These are phyloP conservation scores for Fusarium paranaense DNA, from an alignment of 2,329 filamentous ascomycete species.

Conservation along the genomic window DNA sequence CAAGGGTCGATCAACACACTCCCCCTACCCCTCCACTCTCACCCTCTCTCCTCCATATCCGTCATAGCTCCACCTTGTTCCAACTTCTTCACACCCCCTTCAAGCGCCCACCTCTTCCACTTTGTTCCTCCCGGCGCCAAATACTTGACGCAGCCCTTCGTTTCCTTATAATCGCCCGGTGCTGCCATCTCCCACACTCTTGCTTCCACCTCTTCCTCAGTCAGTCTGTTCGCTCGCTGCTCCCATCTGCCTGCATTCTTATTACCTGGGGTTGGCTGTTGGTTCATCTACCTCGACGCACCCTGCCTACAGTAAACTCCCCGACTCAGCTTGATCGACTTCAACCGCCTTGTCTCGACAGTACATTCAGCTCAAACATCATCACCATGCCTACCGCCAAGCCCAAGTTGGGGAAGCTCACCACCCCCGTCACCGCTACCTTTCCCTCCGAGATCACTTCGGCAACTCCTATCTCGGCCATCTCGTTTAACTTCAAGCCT, in stretches of 20 bases:
- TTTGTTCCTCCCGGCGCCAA: constrained; percentile 44
- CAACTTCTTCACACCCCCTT: constrained; percentile 42
- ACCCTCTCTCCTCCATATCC: constrained; percentile 12
- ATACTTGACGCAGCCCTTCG: constrained; percentile 40
- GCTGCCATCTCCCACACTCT: constrained; percentile 39
- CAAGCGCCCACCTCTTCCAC: constrained; percentile 42
- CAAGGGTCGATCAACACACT: constrained; percentile 28
- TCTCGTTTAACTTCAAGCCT: constrained; percentile 54
- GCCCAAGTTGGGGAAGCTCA: constrained; percentile 72
- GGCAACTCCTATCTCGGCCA: constrained; percentile 72
- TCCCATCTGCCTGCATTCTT: constrained; percentile 36
- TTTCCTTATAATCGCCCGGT: constrained; percentile 45
- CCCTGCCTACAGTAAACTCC: constrained; percentile 16
- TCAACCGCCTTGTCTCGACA: constrained; percentile 7
- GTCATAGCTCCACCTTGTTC: constrained; percentile 39
- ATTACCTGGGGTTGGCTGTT: constrained; percentile 38
- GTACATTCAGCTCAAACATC: constrained; percentile 18
- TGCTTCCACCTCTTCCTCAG: constrained; percentile 39
- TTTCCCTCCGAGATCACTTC: constrained; percentile 72
- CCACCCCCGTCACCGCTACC: constrained; percentile 71
- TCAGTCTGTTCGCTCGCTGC: constrained; percentile 46
- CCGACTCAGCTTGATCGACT: constrained; percentile 26
- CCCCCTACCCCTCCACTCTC: constrained; percentile 37
- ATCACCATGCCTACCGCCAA: constrained; percentile 63
- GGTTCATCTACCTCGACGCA: constrained; percentile 33